Evolutionary conservation across 2,329 filamentous ascomycete genomes (phyloP), one percentile per base, ranked within the genome.

Genomic region (Monosporascus sp.): DNA sequence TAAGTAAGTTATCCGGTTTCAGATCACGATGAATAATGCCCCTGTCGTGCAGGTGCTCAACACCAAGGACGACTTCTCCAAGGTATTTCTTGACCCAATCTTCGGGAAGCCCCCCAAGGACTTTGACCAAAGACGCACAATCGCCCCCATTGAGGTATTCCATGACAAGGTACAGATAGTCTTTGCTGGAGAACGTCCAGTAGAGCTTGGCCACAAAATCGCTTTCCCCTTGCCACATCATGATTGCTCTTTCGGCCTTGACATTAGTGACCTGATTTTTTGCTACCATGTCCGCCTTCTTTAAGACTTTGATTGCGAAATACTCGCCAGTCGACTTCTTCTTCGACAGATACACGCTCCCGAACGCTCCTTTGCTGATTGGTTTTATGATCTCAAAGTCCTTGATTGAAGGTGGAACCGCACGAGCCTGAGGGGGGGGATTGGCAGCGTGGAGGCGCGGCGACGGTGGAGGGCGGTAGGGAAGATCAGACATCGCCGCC

Each of bases 211-310:
- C 94, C 54, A 99, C 94, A 69, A 99, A 99, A 55, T 99, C 94
- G 69, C 95, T 99, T 71, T 97, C 91, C 22, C 94, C 94, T 74
- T 99, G 94, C 90, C 94, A 97, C 94, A 99, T 99, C 94, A 99
- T 97, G 67, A 99, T 99, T 22, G 95, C 95, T 60, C 94, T 84
- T 72, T 99, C 94, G 8, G 95, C 94, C 72, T 99, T 97, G 65
- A 99, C 94, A 66, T 99, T 99, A 61, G 94, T 96, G 62, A 99
- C 92, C 69, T 99, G 94, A 69, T 99, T 99, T 73, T 99, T 99
- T 57, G 94, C 94, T 57, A 99, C 90, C 94, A 99, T 99, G 76
- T 99, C 94, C n/a, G 94, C 92, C 73, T 99, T 99, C 69, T 97
- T 97, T 55, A 99, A 72, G 1, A 97, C 94, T 68, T 99, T 99